A percentile compares a stretch with the other conserved stretches of the same genome.
Conservation (phyloP, 2,329 filamentous ascomycete species). For the Trichoderma oligosporum region DNA sequence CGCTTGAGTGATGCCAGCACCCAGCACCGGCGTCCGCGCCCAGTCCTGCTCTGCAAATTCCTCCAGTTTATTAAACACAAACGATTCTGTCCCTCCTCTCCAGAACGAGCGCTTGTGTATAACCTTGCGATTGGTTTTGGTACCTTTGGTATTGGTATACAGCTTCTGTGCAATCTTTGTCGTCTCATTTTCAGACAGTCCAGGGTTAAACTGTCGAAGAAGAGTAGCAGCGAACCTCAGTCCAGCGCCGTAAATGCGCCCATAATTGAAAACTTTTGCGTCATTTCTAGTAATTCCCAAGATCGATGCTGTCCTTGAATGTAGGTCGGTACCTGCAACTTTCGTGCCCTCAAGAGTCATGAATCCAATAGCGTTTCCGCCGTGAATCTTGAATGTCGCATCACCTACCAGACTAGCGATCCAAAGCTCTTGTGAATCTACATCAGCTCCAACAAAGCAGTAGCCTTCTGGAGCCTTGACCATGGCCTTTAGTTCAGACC, state of each 20-base stretch:
- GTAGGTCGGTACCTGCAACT: conserved; percentile 85
- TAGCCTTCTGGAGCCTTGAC: conserved; percentile 87
- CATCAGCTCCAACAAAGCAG: conserved; percentile 91
- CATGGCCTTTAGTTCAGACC: conserved; percentile 97
- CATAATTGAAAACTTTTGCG: conserved; percentile 98
- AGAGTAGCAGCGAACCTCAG: conserved; percentile 88
- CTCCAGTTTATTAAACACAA: conserved; percentile 97
- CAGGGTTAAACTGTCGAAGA: conserved; percentile 88
- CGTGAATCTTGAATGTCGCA: conserved; percentile 89
- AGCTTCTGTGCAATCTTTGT: conserved; percentile 70
- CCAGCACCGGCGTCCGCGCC: conserved; percentile 86
- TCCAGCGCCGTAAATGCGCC: conserved; percentile 96
- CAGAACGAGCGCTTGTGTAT: conserved; percentile 78
- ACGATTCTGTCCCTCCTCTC: conserved; percentile 93
- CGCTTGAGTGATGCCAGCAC: conserved; percentile 93
- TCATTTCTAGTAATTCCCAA: conserved; percentile 91
- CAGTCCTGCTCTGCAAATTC: conserved; percentile 94
- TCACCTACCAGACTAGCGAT: conserved; percentile 95
- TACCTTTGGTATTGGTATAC: conserved; percentile 86
- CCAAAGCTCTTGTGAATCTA: conserved; percentile 97
- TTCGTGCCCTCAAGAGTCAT: conserved; percentile 99
- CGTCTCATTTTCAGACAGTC: conserved; percentile 74
- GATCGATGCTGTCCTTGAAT: conserved; percentile 89
- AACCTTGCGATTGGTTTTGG: conserved; percentile 71
- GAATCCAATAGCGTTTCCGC: conserved; percentile 95